These are phyloP conservation scores for Metschnikowia koreensis DNA, from an alignment of 805 yeast species.

Conservation along the genomic window DNA sequence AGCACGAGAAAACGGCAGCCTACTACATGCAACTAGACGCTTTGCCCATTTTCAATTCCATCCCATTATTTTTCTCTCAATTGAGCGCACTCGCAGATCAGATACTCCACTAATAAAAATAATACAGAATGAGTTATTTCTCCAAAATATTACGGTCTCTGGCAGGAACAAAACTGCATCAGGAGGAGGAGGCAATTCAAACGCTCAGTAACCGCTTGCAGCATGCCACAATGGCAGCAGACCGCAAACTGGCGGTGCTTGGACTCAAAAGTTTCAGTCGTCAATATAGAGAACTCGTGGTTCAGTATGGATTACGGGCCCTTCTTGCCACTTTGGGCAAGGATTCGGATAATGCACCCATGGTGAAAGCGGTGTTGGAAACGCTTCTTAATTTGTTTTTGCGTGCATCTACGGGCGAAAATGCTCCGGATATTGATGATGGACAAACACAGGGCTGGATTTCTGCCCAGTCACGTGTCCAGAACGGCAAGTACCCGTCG, in stretches of 20 bases:
- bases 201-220: conserved; percentile 84
- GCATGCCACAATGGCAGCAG: conserved; percentile 78
- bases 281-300: conserved; percentile 85
- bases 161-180: conserved; percentile 31
- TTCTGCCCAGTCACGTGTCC: conserved; percentile 67
- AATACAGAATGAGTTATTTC: conserved; percentile 31
- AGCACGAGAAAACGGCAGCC: neutral
- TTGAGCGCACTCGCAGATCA: neutral
- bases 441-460: conserved; percentile 69
- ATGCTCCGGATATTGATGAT: conserved; percentile 47
- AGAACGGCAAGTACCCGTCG: conserved; percentile 77
- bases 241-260: conserved; percentile 86
- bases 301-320: conserved; percentile 80
- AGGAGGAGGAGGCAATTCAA: conserved; percentile 80
- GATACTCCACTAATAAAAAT: neutral
- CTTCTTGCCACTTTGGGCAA: conserved; percentile 61
- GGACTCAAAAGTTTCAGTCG: conserved; percentile 87
- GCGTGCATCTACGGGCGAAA: conserved; percentile 49
- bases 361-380: conserved; percentile 78
- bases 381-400: conserved; percentile 80
- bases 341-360: conserved; percentile 67
- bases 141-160: conserved; percentile 36
- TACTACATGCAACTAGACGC: too few relatives aligned
- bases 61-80: neutral
- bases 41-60: neutral